These are phyloP conservation scores for Ilyonectria sp. DNA, from an alignment of 2,329 filamentous ascomycete genomes.

Conservation along the genomic window DNA sequence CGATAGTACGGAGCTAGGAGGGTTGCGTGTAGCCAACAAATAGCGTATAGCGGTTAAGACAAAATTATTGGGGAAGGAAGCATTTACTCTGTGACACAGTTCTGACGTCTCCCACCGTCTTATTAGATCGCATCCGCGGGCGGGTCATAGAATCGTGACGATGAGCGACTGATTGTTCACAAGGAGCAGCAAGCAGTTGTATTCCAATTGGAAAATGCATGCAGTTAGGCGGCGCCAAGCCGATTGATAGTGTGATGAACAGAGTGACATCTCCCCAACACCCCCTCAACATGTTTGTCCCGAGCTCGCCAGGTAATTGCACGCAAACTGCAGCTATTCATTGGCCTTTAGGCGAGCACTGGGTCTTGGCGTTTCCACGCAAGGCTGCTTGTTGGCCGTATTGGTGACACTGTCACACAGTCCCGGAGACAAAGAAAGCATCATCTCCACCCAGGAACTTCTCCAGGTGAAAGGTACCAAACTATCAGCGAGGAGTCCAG, in stretches of 20 bases:
- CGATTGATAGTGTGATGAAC: not conserved
- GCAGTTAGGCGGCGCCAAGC: not conserved
- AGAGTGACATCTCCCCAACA: not conserved
- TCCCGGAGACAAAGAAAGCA: not conserved
- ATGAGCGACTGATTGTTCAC: not conserved
- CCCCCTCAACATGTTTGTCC: not conserved
- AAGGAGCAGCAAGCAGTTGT: not conserved
- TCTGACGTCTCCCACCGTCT: not conserved
- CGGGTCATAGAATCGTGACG: not conserved
- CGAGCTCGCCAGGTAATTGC: not conserved
- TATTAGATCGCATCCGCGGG: too few species aligned
- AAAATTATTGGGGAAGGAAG: not conserved
- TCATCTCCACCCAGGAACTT: not conserved
- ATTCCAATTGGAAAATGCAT: not conserved
- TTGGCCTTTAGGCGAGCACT: not conserved
- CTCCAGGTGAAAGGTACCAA: not conserved
- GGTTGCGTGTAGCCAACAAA: not conserved
- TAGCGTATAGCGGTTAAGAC: not conserved
- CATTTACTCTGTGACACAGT: not conserved
- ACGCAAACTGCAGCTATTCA: not conserved
- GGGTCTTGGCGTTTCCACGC: not conserved
- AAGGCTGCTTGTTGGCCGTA: not conserved
- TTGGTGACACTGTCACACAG: not conserved
- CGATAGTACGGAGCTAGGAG: not conserved
- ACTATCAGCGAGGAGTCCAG: not conserved